Base-by-base conservation (phyloP, 1,139 yeast genomes). In the Torulaspora globosa region DNA sequence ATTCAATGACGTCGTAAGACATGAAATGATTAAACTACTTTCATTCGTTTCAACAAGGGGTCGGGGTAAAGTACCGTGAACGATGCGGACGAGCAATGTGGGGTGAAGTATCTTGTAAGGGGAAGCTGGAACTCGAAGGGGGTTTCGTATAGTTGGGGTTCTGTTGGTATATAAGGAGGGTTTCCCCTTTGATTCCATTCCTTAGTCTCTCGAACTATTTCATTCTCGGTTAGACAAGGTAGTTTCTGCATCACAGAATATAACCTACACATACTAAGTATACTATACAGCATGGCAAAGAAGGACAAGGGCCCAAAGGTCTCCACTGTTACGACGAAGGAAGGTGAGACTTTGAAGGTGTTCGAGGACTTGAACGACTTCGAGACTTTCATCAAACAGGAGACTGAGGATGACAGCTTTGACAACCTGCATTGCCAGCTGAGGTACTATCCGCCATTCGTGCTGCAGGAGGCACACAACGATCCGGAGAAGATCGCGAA, bases 331-430 rank as follows among this genome's bases (percentile, higher is more conserved):
- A 56, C 57, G 24, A 62, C 58, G 35, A 58, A 62, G 41, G 49
- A 51, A n/a, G 67, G 67, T 50, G 66, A 62, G 32, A 48, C 52
- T 24, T 34, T 61, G 54, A 62, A 63, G 39, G 70, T 65, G 42
- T 84, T 84, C 66, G 90, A 84, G 43, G 84, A 79, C 50, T 68
- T 84, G 56, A 73, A 71, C 14, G 72, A 78, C 16, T 83, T 84
- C 60, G 87, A 82, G 63, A 73, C 74, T 39, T 84, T 72, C 63
- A 71, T 84, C 50, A 74, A 80, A 59, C 87, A 82, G 59, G 89
- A 82, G 61, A 79, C 85, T 10, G 82, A 86, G 78, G 90, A 83
- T 63, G 81, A 83, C 50, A 89, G 82, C 50, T 81, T 76, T 60
- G 85, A 80, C 60, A 77, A 79, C 59, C 71, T 80, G 57, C 85